Evolutionary conservation across 352 stramenopile species (phyloP).

Genomic region (Globisporangium irregulare): DNA sequence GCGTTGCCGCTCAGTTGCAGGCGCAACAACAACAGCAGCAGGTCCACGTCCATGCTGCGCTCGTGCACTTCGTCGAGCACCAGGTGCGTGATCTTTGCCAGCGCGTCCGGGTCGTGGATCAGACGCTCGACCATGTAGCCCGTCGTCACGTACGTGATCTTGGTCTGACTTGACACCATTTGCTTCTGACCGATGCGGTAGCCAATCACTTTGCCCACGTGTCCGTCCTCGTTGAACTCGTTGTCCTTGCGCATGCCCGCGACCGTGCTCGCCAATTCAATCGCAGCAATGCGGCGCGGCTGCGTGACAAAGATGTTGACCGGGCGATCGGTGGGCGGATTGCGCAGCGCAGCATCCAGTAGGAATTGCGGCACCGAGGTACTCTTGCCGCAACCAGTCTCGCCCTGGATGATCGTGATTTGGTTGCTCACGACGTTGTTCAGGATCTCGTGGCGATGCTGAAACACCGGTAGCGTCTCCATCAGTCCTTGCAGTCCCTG

Average conservation of each 20-base stretch:
- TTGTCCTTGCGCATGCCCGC: constrained; percentile 88
- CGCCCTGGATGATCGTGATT: constrained; percentile 91
- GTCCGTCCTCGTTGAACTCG: constrained; percentile 57
- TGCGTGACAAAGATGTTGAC: constrained; percentile 96
- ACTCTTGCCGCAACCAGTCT: constrained; percentile 97
- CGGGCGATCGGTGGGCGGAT: constrained; percentile 28
- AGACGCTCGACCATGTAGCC: constrained; percentile 95
- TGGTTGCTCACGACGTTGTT: constrained; percentile 76
- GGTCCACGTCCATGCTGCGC: constrained; percentile 94
- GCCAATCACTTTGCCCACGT: constrained; percentile 66
- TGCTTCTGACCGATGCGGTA: constrained; percentile 91
- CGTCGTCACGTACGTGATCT: constrained; percentile 96
- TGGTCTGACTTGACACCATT: constrained; percentile 84
- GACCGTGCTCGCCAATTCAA: constrained; percentile 88
- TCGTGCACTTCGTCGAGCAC: constrained; percentile 97
- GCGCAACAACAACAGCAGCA: constrained; percentile 92
- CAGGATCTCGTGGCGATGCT: constrained; percentile 85
- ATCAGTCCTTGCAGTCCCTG: constrained; percentile 38
- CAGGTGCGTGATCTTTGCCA: constrained; percentile 91
- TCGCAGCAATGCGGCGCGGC: constrained; percentile 91
- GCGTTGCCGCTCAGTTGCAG: constrained; percentile 57
- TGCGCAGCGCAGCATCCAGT: constrained; percentile 51
- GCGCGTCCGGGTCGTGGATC: constrained; percentile 89
- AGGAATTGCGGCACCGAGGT: constrained; percentile 94
- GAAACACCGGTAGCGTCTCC: constrained; percentile 84